A percentile compares a stretch with the other conserved stretches of the same genome.
Evolutionary conservation across 495 filamentous ascomycete genomes (phyloP).

Genomic region (Aspergillus mulundensis): DNA sequence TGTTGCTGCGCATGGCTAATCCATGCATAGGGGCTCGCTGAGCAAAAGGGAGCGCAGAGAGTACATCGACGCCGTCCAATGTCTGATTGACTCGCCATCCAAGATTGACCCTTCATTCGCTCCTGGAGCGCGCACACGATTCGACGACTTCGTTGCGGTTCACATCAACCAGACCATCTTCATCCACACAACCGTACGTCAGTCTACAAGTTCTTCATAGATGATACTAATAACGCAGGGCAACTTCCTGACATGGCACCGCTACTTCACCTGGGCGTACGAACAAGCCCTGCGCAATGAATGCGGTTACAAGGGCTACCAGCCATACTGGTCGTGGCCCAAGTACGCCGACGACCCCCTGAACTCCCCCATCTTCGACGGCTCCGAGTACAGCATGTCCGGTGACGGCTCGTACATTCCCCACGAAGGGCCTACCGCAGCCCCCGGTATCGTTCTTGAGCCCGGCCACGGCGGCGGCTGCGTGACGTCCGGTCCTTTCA

Average conservation of each 20-base stretch:
- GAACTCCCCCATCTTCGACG: constrained; percentile 59
- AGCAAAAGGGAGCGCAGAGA: constrained; percentile 39
- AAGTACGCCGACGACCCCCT: constrained; percentile 44
- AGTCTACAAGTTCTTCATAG: too few relatives aligned
- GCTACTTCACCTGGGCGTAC: constrained; percentile 56
- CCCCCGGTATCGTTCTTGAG: constrained; percentile 23
- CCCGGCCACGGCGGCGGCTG: constrained; percentile 58
- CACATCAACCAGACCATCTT: constrained; percentile 57
- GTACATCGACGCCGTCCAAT: constrained; percentile 60
- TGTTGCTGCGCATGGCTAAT: constrained; percentile 1
- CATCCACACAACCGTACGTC: constrained; percentile 53
- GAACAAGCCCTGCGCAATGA: constrained; percentile 62
- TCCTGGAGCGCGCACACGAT: constrained; percentile 50
- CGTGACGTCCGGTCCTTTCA: constrained; percentile 52
- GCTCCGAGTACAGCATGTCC: constrained; percentile 49
- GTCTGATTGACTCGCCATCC: constrained; percentile 47
- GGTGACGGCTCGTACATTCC: constrained; percentile 51
- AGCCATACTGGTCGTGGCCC: constrained; percentile 58
- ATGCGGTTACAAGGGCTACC: constrained; percentile 57
- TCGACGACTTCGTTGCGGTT: constrained; percentile 61
- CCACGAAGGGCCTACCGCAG: constrained; percentile 20
- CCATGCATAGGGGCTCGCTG: constrained; percentile 45
- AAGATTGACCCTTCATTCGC: constrained; percentile 32
- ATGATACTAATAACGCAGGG: too few relatives aligned
- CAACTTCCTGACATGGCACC: constrained; percentile 63